These are phyloP conservation scores for Aphanomyces astaci DNA, from an alignment of 352 stramenopile species.

Conservation along the genomic window DNA sequence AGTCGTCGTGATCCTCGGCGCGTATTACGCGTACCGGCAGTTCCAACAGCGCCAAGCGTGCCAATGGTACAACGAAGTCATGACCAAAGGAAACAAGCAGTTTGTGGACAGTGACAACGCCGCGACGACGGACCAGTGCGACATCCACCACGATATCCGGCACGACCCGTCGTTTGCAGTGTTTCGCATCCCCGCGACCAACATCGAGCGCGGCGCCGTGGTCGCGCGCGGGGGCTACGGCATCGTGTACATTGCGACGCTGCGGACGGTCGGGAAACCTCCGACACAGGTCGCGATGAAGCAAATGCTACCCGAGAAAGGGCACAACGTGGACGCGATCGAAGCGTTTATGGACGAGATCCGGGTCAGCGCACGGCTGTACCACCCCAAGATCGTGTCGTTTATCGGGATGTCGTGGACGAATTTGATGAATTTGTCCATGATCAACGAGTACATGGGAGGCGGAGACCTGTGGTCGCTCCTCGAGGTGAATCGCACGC, in stretches of 20 bases:
- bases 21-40: not conserved
- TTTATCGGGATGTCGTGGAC: conserved; percentile 58
- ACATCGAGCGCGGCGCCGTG: not conserved
- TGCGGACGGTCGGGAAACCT: not conserved
- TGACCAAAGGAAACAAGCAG: not conserved
- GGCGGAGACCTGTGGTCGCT: conserved; percentile 47
- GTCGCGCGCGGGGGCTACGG: not conserved
- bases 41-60: not conserved
- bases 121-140: not conserved
- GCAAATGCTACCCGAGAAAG: conserved; percentile 10
- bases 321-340: not conserved
- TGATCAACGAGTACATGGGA: conserved; percentile 73
- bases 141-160: conserved; percentile 9
- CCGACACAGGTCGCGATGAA: not conserved
- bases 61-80: conserved; percentile 6
- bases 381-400: conserved; percentile 55
- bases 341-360: conserved; percentile 29
- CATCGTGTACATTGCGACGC: conserved; percentile 17
- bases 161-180: conserved; percentile 7
- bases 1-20: not conserved
- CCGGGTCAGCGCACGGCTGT: conserved; percentile 29
- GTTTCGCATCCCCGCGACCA: not conserved
- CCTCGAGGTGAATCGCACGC: not conserved
- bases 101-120: not conserved
- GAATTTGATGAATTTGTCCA: conserved; percentile 46